phyloP scores from a whole-genome alignment of 495 filamentous ascomycete species.

The Neurospora sp. region DNA sequence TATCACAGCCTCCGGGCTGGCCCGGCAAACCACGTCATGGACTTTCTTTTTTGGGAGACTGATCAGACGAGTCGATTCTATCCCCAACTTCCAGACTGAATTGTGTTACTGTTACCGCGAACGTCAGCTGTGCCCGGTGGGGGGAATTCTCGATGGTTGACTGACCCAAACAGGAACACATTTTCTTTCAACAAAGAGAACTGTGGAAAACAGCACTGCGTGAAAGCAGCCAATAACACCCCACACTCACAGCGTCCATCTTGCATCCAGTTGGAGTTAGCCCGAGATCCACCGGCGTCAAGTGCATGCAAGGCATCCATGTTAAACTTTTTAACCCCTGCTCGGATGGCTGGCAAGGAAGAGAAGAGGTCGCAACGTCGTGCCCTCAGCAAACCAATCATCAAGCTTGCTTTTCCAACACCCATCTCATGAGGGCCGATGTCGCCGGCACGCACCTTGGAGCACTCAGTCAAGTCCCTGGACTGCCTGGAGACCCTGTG shows the following conservation, averaged over 20 bases:
- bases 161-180: not conserved
- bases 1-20: not conserved
- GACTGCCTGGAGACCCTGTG: not conserved
- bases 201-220: conserved; percentile 17
- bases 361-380: conserved; percentile 9
- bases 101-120: no score
- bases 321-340: conserved; percentile 16
- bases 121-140: not conserved
- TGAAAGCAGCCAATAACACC: conserved; percentile 15
- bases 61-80: not conserved
- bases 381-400: conserved; percentile 18
- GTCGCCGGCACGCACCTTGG: conserved; percentile 14
- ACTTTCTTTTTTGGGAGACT: not conserved
- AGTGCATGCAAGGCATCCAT: conserved; percentile 23
- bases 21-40: not conserved
- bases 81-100: not conserved
- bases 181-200: conserved; percentile 5
- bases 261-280: conserved; percentile 15
- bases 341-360: not conserved
- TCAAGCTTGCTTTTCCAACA: conserved; percentile 19
- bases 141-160: not conserved
- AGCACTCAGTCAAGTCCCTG: not conserved
- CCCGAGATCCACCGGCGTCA: conserved; percentile 24
- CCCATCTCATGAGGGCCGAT: conserved; percentile 17
- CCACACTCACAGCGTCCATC: conserved; percentile 22